Conservation (phyloP, 2,329 filamentous ascomycete genomes). For the Talaromyces sp. region DNA sequence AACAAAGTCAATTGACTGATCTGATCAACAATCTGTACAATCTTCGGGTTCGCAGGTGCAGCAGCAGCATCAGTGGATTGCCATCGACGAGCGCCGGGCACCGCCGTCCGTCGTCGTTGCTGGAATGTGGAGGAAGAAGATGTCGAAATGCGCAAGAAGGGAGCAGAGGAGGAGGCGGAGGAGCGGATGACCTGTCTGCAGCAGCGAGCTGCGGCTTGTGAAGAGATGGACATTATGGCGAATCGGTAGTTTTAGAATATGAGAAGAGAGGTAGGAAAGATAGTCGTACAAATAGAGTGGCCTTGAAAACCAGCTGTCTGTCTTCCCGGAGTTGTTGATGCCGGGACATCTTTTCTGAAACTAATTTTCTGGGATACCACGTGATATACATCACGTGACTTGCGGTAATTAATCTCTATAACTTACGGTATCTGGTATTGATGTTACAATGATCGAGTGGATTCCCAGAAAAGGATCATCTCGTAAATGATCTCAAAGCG, state of each 20-base stretch:
- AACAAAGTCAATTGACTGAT: constrained; percentile 97
- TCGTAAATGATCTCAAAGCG: background rate
- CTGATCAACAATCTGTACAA: constrained; percentile 90
- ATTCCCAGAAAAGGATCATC: background rate
- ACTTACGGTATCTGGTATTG: background rate
- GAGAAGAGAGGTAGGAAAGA: constrained; percentile 11
- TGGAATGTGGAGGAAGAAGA: constrained; percentile 39
- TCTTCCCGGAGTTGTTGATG: constrained; percentile 11
- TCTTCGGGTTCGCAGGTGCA: constrained; percentile 76
- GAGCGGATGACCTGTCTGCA: constrained; percentile 43
- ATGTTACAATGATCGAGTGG: background rate
- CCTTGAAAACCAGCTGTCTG: background rate
- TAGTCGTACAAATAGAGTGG: background rate
- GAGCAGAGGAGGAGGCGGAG: constrained; percentile 33
- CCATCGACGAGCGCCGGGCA: constrained; percentile 64
- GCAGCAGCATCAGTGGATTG: constrained; percentile 72
- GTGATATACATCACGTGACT: constrained; percentile 7
- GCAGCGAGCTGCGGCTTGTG: constrained; percentile 41
- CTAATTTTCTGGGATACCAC: constrained; percentile 20
- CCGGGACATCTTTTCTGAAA: constrained; percentile 15
- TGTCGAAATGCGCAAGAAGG: constrained; percentile 36
- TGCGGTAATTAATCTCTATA: background rate
- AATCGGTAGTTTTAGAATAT: background rate
- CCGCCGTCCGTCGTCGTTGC: constrained; percentile 28
- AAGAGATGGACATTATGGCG: constrained; percentile 39